Percentiles rank a stretch among this genome's conserved stretches.
Conservation (phyloP, 768 basidiomycete species). For the Xerocomus brunneocitrinus region DNA sequence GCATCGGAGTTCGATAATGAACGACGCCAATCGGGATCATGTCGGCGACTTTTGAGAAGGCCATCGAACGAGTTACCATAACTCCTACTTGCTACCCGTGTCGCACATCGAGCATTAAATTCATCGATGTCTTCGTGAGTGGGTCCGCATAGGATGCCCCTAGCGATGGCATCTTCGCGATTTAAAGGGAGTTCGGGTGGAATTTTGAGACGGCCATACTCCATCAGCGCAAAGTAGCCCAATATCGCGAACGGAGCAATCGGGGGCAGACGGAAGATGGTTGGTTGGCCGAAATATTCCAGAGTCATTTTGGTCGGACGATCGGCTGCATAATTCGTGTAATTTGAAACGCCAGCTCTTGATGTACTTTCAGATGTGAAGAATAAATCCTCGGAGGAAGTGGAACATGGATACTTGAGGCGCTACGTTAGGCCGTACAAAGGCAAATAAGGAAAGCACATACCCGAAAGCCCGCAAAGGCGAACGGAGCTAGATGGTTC, state of each 20-base stretch:
- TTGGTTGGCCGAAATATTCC: constrained; percentile 41
- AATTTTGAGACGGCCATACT: constrained; percentile 31
- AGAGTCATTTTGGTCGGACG: constrained; percentile 30
- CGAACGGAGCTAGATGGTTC: constrained; percentile 40
- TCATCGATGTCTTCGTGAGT: constrained; percentile 44
- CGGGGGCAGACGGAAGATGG: constrained; percentile 36
- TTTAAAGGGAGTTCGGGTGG: constrained; percentile 40
- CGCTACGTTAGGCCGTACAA: constrained; percentile 7
- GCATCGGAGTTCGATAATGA: constrained; percentile 10
- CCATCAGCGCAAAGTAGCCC: constrained; percentile 43
- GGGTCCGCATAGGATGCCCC: constrained; percentile 34
- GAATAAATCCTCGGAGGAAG: constrained; percentile 34
- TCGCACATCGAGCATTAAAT: constrained; percentile 41
- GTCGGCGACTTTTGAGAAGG: constrained; percentile 26
- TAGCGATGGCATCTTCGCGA: constrained; percentile 31
- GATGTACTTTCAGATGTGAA: constrained; percentile 12
- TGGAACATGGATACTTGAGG: constrained; percentile 36
- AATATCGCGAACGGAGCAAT: constrained; percentile 45
- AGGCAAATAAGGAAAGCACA: constrained; percentile 17
- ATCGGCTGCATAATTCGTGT: constrained; percentile 28
- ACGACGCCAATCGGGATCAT: constrained; percentile 31
- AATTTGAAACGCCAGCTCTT: constrained; percentile 16
- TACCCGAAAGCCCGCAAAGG: constrained; percentile 48
- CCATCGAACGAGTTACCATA: constrained; percentile 20
- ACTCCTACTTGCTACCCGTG: constrained; percentile 29